Conservation (phyloP, 805 yeast genomes). For the Metschnikowia santaceciliae region DNA sequence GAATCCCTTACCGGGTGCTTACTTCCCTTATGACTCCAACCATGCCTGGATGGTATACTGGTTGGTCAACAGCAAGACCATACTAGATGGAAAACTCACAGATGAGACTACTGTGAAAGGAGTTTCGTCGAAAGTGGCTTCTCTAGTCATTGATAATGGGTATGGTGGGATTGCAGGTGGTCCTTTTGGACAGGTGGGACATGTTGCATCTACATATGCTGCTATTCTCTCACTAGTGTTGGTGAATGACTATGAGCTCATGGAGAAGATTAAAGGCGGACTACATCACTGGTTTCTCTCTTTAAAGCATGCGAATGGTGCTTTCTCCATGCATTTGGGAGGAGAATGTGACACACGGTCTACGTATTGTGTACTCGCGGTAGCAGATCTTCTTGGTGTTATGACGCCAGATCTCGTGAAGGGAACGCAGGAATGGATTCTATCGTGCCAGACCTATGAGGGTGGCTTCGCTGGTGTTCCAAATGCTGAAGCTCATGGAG, state of each 20-base stretch:
- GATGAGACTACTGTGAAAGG: conserved; percentile 2
- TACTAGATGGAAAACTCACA: conserved; percentile 16
- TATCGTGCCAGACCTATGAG: conserved; percentile 80
- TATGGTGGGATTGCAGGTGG: conserved; percentile 82
- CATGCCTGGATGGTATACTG: conserved; percentile 90
- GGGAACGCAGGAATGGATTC: conserved; percentile 57
- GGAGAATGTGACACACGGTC: conserved; percentile 90
- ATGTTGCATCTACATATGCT: conserved; percentile 82
- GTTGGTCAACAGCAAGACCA: conserved; percentile 51
- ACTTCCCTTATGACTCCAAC: conserved; percentile 72
- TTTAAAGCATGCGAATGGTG: conserved; percentile 67
- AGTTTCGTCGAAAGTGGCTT: conserved; percentile 23
- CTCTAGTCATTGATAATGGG: conserved; percentile 29
- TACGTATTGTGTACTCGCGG: conserved; percentile 77
- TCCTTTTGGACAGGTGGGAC: conserved; percentile 66
- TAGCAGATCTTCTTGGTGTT: conserved; percentile 63
- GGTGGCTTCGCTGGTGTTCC: conserved; percentile 93
- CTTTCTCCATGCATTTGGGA: conserved; percentile 65
- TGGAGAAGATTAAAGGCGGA: conserved; percentile 30
- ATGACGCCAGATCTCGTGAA: conserved; percentile 54
- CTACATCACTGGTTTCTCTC: conserved; percentile 62
- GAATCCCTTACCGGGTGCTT: conserved; percentile 47
- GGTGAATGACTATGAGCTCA: conserved; percentile 35
- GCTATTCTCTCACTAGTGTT: conserved; percentile 60
- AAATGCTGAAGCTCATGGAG: conserved; percentile 88